phyloP scores from a whole-genome alignment of 352 stramenopile species.

The Globisporangium canariense region DNA sequence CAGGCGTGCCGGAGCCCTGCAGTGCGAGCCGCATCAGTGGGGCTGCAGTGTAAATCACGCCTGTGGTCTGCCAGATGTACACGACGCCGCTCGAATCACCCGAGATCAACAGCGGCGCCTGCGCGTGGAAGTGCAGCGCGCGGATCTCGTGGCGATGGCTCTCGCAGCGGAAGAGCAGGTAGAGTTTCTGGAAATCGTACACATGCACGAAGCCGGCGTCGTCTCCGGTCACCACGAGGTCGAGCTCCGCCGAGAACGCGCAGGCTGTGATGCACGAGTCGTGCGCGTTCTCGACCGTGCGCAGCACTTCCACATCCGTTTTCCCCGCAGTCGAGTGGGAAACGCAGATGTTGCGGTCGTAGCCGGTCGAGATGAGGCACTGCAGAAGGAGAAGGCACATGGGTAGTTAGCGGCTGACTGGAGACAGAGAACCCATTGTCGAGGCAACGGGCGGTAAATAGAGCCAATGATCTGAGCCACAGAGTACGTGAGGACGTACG shows the following conservation, averaged over 20 bases:
- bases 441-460: neutral
- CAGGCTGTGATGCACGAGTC: slow-evolving; percentile 55
- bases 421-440: neutral
- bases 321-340: slow-evolving; percentile 41
- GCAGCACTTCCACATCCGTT: slow-evolving; percentile 51
- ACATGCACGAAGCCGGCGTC: slow-evolving; percentile 51
- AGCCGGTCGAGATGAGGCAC: slow-evolving; percentile 65
- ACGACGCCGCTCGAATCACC: slow-evolving; percentile 37
- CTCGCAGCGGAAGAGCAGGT: slow-evolving; percentile 47
- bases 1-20: neutral
- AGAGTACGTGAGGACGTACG: too few relatives aligned
- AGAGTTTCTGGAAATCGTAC: slow-evolving; percentile 61
- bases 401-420: neutral
- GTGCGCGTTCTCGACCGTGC: slow-evolving; percentile 62
- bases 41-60: slow-evolving; percentile 18
- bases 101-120: slow-evolving; percentile 38
- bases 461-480: too few relatives aligned
- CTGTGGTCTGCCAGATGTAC: slow-evolving; percentile 44
- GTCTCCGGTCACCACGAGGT: slow-evolving; percentile 58
- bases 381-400: slow-evolving; percentile 10
- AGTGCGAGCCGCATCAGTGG: slow-evolving; percentile 31
- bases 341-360: slow-evolving; percentile 55
- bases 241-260: slow-evolving; percentile 33
- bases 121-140: slow-evolving; percentile 46
- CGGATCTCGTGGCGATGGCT: slow-evolving; percentile 48